A percentile compares a stretch with the other conserved stretches of the same genome.
phyloP scores from a whole-genome alignment of 176 grass and related monocot genomes.

The Sorghum bicolor region DNA sequence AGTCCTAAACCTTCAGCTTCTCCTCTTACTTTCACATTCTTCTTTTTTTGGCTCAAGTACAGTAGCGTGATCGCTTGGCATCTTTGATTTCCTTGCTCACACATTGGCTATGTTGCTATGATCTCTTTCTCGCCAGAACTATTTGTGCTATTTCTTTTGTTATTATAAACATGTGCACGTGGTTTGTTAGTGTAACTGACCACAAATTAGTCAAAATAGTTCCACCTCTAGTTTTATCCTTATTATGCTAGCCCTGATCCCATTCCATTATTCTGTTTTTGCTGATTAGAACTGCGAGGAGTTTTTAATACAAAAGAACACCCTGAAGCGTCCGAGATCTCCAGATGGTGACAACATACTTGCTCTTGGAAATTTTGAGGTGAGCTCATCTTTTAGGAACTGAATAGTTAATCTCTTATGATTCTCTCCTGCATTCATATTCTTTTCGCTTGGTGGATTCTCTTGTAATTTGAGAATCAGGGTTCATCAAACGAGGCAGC shows the following conservation, averaged over 20 bases:
- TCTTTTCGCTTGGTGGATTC: slow-evolving; percentile 8
- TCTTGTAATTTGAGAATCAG: slow-evolving; percentile 45
- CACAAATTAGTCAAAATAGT: background rate
- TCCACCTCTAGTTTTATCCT: background rate
- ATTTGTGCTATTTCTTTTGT: background rate
- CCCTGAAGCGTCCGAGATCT: slow-evolving; percentile 61
- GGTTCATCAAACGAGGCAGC: slow-evolving; percentile 50
- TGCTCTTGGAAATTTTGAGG: slow-evolving; percentile 65
- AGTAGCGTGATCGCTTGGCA: background rate
- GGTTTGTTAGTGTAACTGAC: slow-evolving; percentile 11
- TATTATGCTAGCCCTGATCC: background rate
- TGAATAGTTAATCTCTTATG: background rate
- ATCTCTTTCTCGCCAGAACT: slow-evolving; percentile 7
- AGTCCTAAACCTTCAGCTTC: slow-evolving; percentile 50
- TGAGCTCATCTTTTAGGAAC: slow-evolving; percentile 29
- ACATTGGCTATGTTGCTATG: slow-evolving; percentile 10
- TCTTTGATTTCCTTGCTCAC: slow-evolving; percentile 11
- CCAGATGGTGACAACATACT: slow-evolving; percentile 45
- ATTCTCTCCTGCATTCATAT: slow-evolving; percentile 18
- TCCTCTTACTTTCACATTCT: background rate
- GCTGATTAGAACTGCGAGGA: slow-evolving; percentile 61
- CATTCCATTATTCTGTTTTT: slow-evolving; percentile 30
- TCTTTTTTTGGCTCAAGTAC: background rate
- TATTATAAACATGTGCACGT: background rate
- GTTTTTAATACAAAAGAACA: slow-evolving; percentile 95